phyloP scores from a whole-genome alignment of 1,284 basidiomycete genomes.

The Irpex sp. region DNA sequence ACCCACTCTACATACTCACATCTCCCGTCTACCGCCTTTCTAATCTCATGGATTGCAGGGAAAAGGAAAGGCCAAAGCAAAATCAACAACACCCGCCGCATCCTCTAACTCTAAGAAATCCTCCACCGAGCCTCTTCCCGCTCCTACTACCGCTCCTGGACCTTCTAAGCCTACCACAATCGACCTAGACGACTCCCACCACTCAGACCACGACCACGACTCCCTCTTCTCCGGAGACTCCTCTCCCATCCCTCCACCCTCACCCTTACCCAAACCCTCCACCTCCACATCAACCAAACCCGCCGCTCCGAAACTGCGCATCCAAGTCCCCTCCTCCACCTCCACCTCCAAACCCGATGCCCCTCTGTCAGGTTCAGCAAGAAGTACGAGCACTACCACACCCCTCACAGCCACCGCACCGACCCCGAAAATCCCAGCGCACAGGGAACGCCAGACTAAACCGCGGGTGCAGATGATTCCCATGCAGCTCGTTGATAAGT shows the following conservation, averaged over 20 bases:
- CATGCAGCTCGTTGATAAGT: conserved; percentile 12
- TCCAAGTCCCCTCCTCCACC: background rate
- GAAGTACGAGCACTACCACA: background rate
- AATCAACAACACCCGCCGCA: background rate
- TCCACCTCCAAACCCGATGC: background rate
- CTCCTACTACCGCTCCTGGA: background rate
- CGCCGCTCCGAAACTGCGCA: background rate
- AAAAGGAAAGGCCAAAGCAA: background rate
- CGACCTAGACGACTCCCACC: too few species aligned
- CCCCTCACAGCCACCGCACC: too few species aligned
- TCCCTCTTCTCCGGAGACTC: too few species aligned
- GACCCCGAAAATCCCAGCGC: background rate
- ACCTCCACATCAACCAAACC: background rate
- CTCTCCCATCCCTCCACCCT: too few species aligned
- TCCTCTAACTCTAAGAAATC: background rate
- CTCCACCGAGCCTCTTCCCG: background rate
- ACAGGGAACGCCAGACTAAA: conserved; percentile 11
- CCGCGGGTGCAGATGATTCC: conserved; percentile 20
- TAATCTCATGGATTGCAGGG: background rate
- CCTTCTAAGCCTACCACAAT: too few species aligned
- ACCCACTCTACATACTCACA: background rate
- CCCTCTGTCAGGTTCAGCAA: background rate
- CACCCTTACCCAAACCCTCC: background rate
- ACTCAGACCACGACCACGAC: too few species aligned
- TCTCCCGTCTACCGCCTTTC: background rate